A percentile compares a stretch with the other conserved stretches of the same genome.
Evolutionary conservation across 257 asterid genomes (phyloP).

Genomic region (Przewalskia tangutica): DNA sequence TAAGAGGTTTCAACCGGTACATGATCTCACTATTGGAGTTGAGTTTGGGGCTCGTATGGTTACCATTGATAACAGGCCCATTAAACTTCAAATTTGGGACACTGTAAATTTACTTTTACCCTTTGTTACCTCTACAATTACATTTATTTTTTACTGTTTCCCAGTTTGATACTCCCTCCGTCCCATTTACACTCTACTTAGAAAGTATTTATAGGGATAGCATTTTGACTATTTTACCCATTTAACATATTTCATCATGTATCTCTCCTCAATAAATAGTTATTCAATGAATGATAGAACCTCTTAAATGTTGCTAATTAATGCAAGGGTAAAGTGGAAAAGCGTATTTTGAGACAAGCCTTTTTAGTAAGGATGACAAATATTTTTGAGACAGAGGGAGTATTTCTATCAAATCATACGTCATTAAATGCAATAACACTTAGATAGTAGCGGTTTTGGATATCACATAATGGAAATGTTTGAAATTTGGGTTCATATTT

Average conservation of each 20-base stretch:
- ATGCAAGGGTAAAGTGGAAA: no score
- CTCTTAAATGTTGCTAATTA: no score
- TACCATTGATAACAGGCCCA: conserved; percentile 7
- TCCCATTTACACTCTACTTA: not conserved
- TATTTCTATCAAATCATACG: no score
- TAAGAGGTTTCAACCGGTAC: conserved; percentile 22
- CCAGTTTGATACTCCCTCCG: not conserved
- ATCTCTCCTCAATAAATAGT: no score
- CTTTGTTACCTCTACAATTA: not conserved
- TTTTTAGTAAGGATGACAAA: no score
- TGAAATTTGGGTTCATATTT: not conserved
- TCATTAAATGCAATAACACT: no score
- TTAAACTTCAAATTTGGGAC: conserved; percentile 23
- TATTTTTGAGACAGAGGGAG: no score
- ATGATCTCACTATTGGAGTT: conserved; percentile 18
- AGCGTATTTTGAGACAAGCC: no score
- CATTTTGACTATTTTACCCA: no score
- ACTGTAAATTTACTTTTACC: not conserved
- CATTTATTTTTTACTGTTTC: not conserved
- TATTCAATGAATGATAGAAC: no score
- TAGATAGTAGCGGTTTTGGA: not conserved
- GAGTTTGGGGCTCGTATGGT: conserved; percentile 23
- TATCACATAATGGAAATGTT: not conserved
- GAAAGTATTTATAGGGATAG: no score
- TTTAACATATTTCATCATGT: no score